Base-by-base conservation (phyloP, 306 rosid genomes). In the Cicer pinnatifidum region DNA sequence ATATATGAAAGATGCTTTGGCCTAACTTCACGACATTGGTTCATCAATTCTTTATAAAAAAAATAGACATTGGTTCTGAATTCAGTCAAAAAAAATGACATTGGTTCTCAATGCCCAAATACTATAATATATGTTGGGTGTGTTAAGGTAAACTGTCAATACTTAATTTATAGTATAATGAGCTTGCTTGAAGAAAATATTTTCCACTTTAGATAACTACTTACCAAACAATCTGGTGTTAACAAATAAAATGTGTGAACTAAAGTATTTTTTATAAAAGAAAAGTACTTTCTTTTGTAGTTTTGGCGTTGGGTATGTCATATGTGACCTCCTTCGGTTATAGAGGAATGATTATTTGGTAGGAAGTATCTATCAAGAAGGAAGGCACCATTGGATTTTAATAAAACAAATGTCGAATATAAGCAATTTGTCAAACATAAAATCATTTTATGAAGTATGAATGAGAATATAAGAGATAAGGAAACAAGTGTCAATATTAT, bases 161-260 rank as follows among this genome's bases (percentile, higher is more conserved):
- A 16, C 54, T 52, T 16, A 43, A 69, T 52, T 61, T 68, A 39
- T 46, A 47, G 19, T 69, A 16, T 13, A 16, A 35, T 9, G 56
- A 67, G 60, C 7, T 75, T 75, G 84, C 77, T 76, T 71, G 50
- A 53, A 70, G 13, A 53, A 45, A 23, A 15, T 43, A 54, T 45
- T 47, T 76, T 75, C 74, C 37, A 46, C 13, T 63, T 54, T 19
- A 62, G 20, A 13, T 38, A 28, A 3, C 5, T 28, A 12, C 71
- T 53, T 63, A 35, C 7, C 56, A 80, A 69, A 52, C 77, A 69
- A 75, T 37, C 17, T 53, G 61, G 64, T 60, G 19, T 28, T 48
- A 6, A 39, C 79, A 80, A 73, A 74, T 60, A 41, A 60, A 68
- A 80, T 60, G 72, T 23, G 15, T 56, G 68, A 8, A 48, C 17